Base-by-base conservation (phyloP, 306 rosid species). In the Corylus avellana region DNA sequence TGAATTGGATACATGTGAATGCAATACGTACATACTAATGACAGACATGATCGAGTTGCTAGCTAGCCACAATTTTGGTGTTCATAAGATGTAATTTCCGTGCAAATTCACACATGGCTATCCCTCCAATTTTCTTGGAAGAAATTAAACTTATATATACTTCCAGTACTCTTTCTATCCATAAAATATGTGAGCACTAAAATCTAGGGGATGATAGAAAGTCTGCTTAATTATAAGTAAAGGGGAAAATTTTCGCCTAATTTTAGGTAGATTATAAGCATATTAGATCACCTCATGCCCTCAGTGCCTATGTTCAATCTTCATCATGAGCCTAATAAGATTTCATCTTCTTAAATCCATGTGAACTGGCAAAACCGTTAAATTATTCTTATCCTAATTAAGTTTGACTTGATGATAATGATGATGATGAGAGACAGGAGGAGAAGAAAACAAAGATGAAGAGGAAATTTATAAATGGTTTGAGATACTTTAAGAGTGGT, bases 401-500 rank as follows among this genome's bases (percentile, higher is more conserved):
- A 32, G 35, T 42, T 42, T 42, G 46, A 42, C 46, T 42, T 42
- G 46, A 42, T 6, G 46, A 42, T 42, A 7, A 42, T 32, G 35
- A 32, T 6, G 22, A 42, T 16, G 71, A 37, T 22, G 8, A 64
- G 49, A 16, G 11, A 39, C 2, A 0, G 47, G 11, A 64, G 12
- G 4, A 7, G 48, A 35, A 64, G 48, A 32, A 16, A 14, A 46
- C 35, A 12, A 42, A 55, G 37, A 57, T 48, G 25, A 6, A 72
- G n/a, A 48, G 44, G 44, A 39, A 39, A 39, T 3, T 3, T 39
- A 39, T 39, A 39, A 57, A 70, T 49, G 47, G 53, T 64, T 48
- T 50, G 5, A 8, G 69, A 80, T 77, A 39, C n/a, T 70, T n/a
- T 37, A 63, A 73, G 58, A 76, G 77, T 63, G 62, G 85, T 75